Base-by-base conservation (phyloP, 371 early-diverging fungal species). In the Apophysomyces trapeziformis region DNA sequence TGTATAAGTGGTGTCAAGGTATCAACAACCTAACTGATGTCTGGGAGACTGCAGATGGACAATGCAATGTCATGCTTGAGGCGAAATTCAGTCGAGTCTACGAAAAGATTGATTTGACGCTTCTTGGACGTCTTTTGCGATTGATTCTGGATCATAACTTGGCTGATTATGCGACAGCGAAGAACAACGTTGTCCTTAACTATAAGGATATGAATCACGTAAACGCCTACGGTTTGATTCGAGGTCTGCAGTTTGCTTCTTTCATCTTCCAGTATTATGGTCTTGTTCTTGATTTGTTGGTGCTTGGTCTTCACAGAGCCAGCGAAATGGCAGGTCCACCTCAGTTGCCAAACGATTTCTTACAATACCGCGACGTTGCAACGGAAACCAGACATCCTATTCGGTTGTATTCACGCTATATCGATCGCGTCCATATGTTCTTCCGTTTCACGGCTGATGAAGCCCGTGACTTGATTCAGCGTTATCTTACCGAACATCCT, bases 181-280 rank as follows among this genome's bases (percentile, higher is more conserved):
- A 99, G 85, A 97, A 98, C 85, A 98, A 98, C 81, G 93, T 96
- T 56, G 95, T 90, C 7, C 80, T 99, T 64, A 93, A 87, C 65
- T 99, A 99, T 87, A 99, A 99, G 88, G 99, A 99, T 73, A 99
- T 99, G 97, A 92, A 92, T 77, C 99, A 97, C 82, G 94, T 93
- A 63, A 99, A 99, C 78, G 89, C 94, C 12, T 94, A 93, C 74
- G 99, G 99, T 68, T 78, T 99, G 57, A 95, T 99, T 70, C 93
- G 97, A 68, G 99, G 99, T 68, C 89, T 99, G 66, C 98, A 99
- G 79, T 99, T 99, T 77, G 94, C 95, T 43, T 91, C 95, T 16
- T 99, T 99, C 80, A 92, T 99, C 66, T 93, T 93, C 88, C 97
- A 98, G 79, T 98, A 95, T 89, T 99, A 98, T 76, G 98, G 96